Percentiles rank a stretch among this genome's conserved stretches.
Conservation (phyloP, 768 basidiomycete species). For the Rickenella mellea region DNA sequence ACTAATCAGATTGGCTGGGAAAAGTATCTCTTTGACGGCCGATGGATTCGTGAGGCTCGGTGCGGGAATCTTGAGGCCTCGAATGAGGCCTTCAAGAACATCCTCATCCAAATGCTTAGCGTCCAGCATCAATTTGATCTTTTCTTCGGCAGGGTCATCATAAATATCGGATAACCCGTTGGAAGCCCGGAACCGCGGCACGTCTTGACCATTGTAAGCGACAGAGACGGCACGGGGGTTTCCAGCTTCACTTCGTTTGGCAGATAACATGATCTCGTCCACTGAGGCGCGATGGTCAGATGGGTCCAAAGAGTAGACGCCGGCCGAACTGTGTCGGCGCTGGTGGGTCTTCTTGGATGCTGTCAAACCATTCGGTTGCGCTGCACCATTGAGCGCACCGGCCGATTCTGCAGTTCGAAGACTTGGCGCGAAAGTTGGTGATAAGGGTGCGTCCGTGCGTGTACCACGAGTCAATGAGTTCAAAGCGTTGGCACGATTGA, state of each 20-base stretch:
- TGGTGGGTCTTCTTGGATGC: slow-evolving; percentile 50
- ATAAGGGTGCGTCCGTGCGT: slow-evolving; percentile 62
- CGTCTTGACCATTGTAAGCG: slow-evolving; percentile 77
- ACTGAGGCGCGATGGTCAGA: slow-evolving; percentile 63
- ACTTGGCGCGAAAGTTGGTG: slow-evolving; percentile 79
- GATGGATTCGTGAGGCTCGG: slow-evolving; percentile 86
- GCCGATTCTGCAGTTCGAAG: slow-evolving; percentile 48
- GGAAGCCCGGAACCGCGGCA: slow-evolving; percentile 52
- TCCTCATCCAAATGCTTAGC: slow-evolving; percentile 87
- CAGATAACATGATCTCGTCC: slow-evolving; percentile 69
- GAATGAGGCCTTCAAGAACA: slow-evolving; percentile 81
- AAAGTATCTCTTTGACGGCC: slow-evolving; percentile 94
- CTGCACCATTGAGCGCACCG: slow-evolving; percentile 32
- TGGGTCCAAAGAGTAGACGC: slow-evolving; percentile 53
- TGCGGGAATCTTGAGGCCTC: slow-evolving; percentile 86
- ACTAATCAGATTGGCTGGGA: slow-evolving; percentile 97
- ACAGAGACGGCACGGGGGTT: slow-evolving; percentile 84
- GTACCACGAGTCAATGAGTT: slow-evolving; percentile 72
- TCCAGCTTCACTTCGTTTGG: slow-evolving; percentile 58
- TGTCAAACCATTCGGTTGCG: slow-evolving; percentile 17
- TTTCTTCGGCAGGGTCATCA: slow-evolving; percentile 91
- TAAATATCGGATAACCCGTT: slow-evolving; percentile 63
- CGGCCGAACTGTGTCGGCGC: slow-evolving; percentile 80
- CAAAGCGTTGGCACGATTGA: slow-evolving; percentile 91
- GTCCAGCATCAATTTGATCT: slow-evolving; percentile 89